Conservation (phyloP, 1,284 basidiomycete genomes). For the Tylopilus sp. region DNA sequence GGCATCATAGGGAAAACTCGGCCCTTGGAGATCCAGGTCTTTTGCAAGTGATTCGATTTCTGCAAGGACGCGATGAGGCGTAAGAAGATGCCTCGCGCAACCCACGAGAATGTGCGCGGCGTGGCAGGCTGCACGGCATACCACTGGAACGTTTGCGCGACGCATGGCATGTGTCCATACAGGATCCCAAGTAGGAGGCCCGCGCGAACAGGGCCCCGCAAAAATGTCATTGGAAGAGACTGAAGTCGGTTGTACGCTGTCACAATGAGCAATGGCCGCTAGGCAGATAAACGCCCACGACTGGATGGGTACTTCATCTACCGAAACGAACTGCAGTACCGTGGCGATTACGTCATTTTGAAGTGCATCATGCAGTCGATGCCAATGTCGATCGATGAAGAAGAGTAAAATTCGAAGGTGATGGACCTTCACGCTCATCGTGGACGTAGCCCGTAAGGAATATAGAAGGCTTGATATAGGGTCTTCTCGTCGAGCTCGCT, state of each 20-base stretch:
- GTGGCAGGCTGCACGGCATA: constrained; percentile 81
- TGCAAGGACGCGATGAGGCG: constrained; percentile 51
- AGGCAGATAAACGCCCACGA: constrained; percentile 82
- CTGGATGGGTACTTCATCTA: constrained; percentile 64
- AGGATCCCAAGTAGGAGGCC: constrained; percentile 57
- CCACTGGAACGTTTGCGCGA: constrained; percentile 57
- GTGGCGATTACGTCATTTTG: constrained; percentile 52
- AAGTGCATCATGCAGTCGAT: constrained; percentile 50
- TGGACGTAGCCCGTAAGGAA: constrained; percentile 41
- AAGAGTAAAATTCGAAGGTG: constrained; percentile 82
- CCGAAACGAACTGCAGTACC: constrained; percentile 58
- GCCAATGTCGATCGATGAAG: constrained; percentile 75
- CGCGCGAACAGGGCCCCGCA: constrained; percentile 9
- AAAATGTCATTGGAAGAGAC: constrained; percentile 1
- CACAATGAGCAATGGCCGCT: constrained; percentile 60
- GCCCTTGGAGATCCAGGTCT: constrained; percentile 85
- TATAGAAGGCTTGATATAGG: constrained; percentile 58
- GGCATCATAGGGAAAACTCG: constrained; percentile 78
- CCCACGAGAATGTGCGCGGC: constrained; percentile 57
- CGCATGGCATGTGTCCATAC: constrained; percentile 83
- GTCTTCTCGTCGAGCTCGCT: constrained; percentile 53
- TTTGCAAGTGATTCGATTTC: constrained; percentile 76
- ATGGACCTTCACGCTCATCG: constrained; percentile 42
- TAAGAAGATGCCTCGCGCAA: constrained; percentile 43
- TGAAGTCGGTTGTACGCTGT: constrained; percentile 27